phyloP scores from a whole-genome alignment of 371 early-diverging fungal genomes.

The Apophysomyces trapeziformis region DNA sequence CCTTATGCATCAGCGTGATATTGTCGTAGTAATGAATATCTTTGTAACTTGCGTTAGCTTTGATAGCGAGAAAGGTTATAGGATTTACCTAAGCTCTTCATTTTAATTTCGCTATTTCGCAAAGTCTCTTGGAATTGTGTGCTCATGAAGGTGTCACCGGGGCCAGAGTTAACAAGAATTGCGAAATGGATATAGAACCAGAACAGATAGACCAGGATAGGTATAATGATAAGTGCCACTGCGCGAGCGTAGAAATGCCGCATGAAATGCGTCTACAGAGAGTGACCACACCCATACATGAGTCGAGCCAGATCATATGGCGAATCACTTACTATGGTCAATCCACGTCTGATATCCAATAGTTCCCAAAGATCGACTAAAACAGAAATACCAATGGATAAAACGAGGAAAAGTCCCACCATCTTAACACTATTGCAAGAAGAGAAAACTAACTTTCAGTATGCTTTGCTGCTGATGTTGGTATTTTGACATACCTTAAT shows the following conservation, averaged over 20 bases:
- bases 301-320: background rate
- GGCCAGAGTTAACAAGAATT: slow-evolving; percentile 77
- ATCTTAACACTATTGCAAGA: slow-evolving; percentile 80
- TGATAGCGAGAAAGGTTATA: background rate
- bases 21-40: slow-evolving; percentile 84
- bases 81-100: slow-evolving; percentile 49
- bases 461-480: background rate
- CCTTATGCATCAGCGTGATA: slow-evolving; percentile 80
- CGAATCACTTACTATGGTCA: slow-evolving; percentile 60
- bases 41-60: slow-evolving; percentile 16
- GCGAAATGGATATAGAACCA: slow-evolving; percentile 87
- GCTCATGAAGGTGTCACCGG: slow-evolving; percentile 95
- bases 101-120: slow-evolving; percentile 74
- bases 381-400: slow-evolving; percentile 83
- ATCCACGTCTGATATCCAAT: slow-evolving; percentile 80
- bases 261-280: slow-evolving; percentile 62
- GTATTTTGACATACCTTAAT: slow-evolving; percentile 46
- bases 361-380: slow-evolving; percentile 92
- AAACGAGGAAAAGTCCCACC: slow-evolving; percentile 92
- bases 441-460: background rate
- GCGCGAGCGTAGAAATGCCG: slow-evolving; percentile 71
- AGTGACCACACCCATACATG: background rate
- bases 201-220: slow-evolving; percentile 73
- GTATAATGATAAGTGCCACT: slow-evolving; percentile 77
- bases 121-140: slow-evolving; percentile 90